Conservation (phyloP, 495 filamentous ascomycete genomes). For the Penicillium lagena region DNA sequence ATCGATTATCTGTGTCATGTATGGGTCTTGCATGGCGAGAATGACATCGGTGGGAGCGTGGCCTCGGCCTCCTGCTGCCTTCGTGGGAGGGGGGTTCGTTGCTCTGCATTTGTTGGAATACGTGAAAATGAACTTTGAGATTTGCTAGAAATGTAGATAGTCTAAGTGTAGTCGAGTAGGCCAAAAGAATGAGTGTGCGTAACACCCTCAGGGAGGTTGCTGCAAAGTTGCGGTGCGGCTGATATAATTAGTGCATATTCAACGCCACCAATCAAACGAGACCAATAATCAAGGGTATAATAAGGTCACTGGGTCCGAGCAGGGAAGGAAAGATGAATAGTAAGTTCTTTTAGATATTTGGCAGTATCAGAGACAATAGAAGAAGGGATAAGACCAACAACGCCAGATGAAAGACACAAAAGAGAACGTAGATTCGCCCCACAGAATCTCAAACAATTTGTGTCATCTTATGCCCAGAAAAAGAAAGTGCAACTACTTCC, state of each 20-base stretch:
- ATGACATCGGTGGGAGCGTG: background rate
- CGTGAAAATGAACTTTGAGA: no score
- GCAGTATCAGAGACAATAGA: constrained; percentile 9
- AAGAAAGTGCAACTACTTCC: constrained; percentile 10
- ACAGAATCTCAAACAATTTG: background rate
- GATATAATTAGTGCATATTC: no score
- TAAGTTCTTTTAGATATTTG: constrained; percentile 10
- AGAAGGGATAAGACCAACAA: constrained; percentile 7
- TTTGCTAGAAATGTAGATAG: no score
- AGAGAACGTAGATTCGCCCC: constrained; percentile 1
- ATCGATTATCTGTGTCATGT: constrained; percentile 2
- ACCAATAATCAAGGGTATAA: background rate
- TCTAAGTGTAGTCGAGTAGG: no score
- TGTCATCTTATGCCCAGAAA: no score
- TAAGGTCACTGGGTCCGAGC: no score
- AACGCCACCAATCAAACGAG: no score
- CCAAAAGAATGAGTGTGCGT: no score
- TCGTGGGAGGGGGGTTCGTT: no score
- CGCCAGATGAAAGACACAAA: constrained; percentile 21
- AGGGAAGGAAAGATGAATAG: background rate
- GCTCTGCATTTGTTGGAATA: no score
- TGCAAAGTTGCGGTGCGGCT: no score
- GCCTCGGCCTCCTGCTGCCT: background rate
- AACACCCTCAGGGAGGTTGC: no score
- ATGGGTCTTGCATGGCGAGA: background rate